A percentile compares a stretch with the other conserved stretches of the same genome.
phyloP scores from a whole-genome alignment of 805 yeast genomes.

The Hemisphaericaspora nanyangensis region DNA sequence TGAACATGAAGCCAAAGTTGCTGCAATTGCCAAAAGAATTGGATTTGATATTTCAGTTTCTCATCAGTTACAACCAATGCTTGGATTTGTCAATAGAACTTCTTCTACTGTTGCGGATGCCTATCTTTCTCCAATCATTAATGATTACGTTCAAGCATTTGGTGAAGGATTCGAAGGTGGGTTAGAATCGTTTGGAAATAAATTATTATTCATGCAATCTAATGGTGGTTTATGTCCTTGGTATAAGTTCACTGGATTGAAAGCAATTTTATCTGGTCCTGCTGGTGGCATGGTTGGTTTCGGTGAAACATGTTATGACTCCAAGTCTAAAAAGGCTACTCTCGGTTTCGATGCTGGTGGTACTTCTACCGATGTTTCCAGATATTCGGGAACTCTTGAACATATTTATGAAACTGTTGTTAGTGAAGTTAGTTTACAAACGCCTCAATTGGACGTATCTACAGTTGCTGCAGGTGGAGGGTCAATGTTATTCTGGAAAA shows the following conservation, averaged over 20 bases:
- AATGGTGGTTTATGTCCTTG: constrained; percentile 94
- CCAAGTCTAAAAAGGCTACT: constrained; percentile 21
- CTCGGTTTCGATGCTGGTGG: constrained; percentile 45
- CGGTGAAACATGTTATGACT: constrained; percentile 72
- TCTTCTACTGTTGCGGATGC: constrained; percentile 45
- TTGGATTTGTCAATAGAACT: constrained; percentile 38
- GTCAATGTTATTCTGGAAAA: constrained; percentile 34
- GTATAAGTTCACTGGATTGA: constrained; percentile 75
- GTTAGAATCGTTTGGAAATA: constrained; percentile 40
- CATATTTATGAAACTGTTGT: constrained; percentile 45
- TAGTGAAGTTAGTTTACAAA: constrained; percentile 40
- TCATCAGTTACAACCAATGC: constrained; percentile 41
- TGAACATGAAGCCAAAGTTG: constrained; percentile 32
- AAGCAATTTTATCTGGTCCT: constrained; percentile 91
- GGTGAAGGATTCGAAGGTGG: constrained; percentile 42
- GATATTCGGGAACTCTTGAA: constrained; percentile 37
- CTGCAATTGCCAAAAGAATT: constrained; percentile 29
- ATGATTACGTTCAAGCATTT: constrained; percentile 31
- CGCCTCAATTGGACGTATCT: constrained; percentile 43
- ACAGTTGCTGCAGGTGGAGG: constrained; percentile 49
- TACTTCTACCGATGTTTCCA: constrained; percentile 43
- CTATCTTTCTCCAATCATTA: constrained; percentile 37
- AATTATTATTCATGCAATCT: constrained; percentile 87
- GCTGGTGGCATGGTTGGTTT: constrained; percentile 98
- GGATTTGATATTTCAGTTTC: constrained; percentile 40